Base-by-base conservation (phyloP, 768 basidiomycete genomes). In the Rhizopogon rudus region DNA sequence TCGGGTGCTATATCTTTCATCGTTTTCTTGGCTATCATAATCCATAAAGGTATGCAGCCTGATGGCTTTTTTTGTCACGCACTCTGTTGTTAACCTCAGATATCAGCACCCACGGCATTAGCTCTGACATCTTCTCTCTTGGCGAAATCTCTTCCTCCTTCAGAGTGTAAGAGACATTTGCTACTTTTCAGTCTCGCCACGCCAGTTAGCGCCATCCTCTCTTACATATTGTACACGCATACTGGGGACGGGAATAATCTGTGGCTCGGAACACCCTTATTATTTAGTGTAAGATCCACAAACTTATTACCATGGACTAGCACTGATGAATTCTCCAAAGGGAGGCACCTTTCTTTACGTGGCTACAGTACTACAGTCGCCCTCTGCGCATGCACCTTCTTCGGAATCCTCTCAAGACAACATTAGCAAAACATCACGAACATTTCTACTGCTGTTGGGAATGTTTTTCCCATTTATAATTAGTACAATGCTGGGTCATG, bases 301-400 rank as follows among this genome's bases (percentile, higher is more conserved):
- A 8, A 17, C 6, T 29, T 22, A 17, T 22, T 44, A 25, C 43
- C 17, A 40, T 44, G 3, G 3, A 16, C 20, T 28, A 25, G 41
- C 31, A 29, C 17, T 39, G 43, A 28, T 40, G 53, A 31, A 55
- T 31, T 20, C 40, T 33, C 33, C 35, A 42, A 53, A 94, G 91
- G 94, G 91, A 44, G 94, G 94, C 8, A 93, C 92, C 3, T 97
- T 97, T 72, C 76, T 98, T 40, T 97, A 96, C 65, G 95, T 98
- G 8, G 93, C 94, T 1, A 93, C 93, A 1, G 87, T 92, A 40
- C 75, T 93, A n/a, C 91, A 92, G 64, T 82, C 88, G 2, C 79
- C 87, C 33, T 84, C 87, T 33, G 75, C 79, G 16, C 76, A 77
- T 51, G 66, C 68, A 28, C 20, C 14, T 35, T 37, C 48, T 12